Base-by-base conservation (phyloP, 2,329 filamentous ascomycete genomes). In the Scolecobasidium constrictum region DNA sequence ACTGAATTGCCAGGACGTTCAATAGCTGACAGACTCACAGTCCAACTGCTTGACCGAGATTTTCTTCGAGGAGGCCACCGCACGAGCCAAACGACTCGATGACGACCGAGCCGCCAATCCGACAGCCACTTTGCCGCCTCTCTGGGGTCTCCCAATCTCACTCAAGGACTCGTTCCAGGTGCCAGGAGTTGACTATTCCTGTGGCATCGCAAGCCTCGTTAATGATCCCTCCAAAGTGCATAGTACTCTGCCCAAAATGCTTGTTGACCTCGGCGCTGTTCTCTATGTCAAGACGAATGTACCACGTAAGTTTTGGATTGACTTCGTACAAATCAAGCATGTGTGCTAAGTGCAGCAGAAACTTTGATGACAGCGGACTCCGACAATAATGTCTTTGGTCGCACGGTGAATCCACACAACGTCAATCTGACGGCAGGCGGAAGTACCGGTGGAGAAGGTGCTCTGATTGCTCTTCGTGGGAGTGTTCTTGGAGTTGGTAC, bases 391-490 rank as follows among this genome's bases (percentile, higher is more conserved):
- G 53, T 81, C 17, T 77, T 77, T 44, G 78, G 78, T 2, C 68
- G 73, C 22, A 75, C 74, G 0, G 59, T 81, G 3, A 83, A 82
- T 52, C 80, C 81, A 0, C 63, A 71, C 44, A 81, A 81, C 46
- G 66, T 73, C 1, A 61, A 67, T 16, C 63, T 78, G 26, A 77
- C 73, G 0, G 68, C 76, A 0, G 81, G 81, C 3, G 81, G 81
- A 2, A 76, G 71, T 9, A 76, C 73, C 0, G 81, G 81, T 9
- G 81, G 81, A 9, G 78, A 83, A 54, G 77, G 69, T 0, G 75
- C 72, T 0, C 57, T 81, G 11, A 51, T 81, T 17, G 72, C 69
- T 3, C 68, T 81, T 63, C 65, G 68, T 20, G 77, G 77, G 0
- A 71, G 64, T 28, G 64, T 75, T 41, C 52, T 81, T 2, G 78